Conservation (phyloP, 2,329 filamentous ascomycete species). For the Talaromyces funiculosus region DNA sequence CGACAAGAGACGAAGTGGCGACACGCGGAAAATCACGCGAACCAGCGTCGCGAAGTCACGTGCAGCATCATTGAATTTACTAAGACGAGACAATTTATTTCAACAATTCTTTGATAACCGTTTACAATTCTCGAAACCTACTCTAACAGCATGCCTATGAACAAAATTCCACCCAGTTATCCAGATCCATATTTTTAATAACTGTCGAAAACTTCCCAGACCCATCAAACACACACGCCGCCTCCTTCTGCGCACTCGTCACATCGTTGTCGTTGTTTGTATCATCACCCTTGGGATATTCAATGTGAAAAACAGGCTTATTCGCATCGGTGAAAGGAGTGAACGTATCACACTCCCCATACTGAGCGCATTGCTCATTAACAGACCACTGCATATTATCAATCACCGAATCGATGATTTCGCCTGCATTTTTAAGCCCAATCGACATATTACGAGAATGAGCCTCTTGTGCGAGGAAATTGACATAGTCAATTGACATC, state of each 20-base stretch:
- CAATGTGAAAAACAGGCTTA: slow-evolving; percentile 69
- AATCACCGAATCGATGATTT: slow-evolving; percentile 51
- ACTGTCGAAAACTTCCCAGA: slow-evolving; percentile 56
- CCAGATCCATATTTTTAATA: slow-evolving; percentile 60
- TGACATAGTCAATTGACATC: slow-evolving; percentile 50
- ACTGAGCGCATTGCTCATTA: slow-evolving; percentile 63
- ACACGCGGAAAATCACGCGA: slow-evolving; percentile 4
- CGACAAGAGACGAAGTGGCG: not conserved
- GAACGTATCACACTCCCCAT: slow-evolving; percentile 56
- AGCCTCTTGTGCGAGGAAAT: slow-evolving; percentile 55
- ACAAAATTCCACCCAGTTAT: slow-evolving; percentile 59
- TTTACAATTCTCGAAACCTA: not conserved
- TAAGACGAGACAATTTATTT: not conserved
- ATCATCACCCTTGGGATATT: slow-evolving; percentile 55
- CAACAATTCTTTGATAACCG: not conserved
- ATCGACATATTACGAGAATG: slow-evolving; percentile 52
- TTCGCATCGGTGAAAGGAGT: slow-evolving; percentile 52
- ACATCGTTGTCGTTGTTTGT: slow-evolving; percentile 33
- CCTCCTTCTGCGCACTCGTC: slow-evolving; percentile 26
- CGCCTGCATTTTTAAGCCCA: slow-evolving; percentile 64
- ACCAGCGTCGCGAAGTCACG: slow-evolving; percentile 1
- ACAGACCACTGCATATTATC: slow-evolving; percentile 59
- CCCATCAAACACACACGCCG: slow-evolving; percentile 45
- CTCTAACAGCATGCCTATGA: slow-evolving; percentile 8
- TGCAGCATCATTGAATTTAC: not conserved